Percentiles rank a stretch among this genome's conserved stretches.
phyloP scores from a whole-genome alignment of 2,329 filamentous ascomycete genomes.

The Teratosphaeriaceae sp. region DNA sequence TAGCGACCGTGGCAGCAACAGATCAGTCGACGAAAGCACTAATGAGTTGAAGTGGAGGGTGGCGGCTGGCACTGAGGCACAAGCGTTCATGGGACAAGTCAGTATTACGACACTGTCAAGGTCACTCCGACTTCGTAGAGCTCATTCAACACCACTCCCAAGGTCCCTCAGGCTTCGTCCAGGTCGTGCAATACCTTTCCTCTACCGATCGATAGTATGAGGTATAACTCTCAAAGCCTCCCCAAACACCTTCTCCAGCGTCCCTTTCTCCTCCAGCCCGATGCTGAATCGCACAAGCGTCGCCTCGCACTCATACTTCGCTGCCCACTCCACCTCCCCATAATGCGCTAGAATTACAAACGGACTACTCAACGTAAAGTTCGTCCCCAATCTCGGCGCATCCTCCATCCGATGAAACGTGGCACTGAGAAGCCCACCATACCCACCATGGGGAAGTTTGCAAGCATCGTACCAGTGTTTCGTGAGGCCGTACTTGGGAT shows the following conservation, averaged over 20 bases:
- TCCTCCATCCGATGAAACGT: conserved; percentile 66
- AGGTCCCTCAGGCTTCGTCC: no score
- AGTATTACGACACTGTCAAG: no score
- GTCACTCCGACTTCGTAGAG: no score
- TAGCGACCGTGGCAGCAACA: no score
- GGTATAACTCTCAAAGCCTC: conserved; percentile 59
- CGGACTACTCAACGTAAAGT: conserved; percentile 86
- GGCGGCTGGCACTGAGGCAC: no score
- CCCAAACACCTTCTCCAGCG: conserved; percentile 58
- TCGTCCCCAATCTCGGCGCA: conserved; percentile 88
- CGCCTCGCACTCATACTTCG: conserved; percentile 70
- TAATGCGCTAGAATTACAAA: conserved; percentile 93
- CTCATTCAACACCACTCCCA: no score
- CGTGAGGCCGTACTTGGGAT: conserved; percentile 72
- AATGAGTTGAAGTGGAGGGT: no score
- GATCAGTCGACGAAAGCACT: no score
- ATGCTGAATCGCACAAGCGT: conserved; percentile 82
- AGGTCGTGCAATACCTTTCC: no score
- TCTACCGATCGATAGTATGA: no score
- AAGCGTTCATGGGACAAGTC: no score
- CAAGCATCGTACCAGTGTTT: conserved; percentile 71
- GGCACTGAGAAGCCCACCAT: conserved; percentile 82
- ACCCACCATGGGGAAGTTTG: conserved; percentile 63
- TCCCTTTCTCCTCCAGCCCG: conserved; percentile 71
- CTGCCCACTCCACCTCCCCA: conserved; percentile 84